Percentiles rank a stretch among this genome's conserved stretches.
Evolutionary conservation across 495 filamentous ascomycete genomes (phyloP).

Genomic region (Parathielavia hyrcaniae): DNA sequence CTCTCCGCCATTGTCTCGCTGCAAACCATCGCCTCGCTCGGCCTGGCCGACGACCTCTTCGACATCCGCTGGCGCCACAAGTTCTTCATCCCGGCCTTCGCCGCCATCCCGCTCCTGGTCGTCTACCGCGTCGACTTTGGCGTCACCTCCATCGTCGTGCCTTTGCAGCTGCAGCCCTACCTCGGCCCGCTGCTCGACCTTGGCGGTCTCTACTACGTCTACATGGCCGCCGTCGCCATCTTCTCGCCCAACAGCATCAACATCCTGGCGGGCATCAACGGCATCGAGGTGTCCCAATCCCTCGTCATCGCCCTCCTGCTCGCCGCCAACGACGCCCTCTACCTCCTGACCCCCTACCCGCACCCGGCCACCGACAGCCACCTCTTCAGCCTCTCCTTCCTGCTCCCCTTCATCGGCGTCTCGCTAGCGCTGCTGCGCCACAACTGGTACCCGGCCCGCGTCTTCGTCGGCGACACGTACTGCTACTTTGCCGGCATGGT

Average conservation of each 20-base stretch:
- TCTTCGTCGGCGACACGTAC: conserved; percentile 97
- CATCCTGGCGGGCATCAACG: conserved; percentile 95
- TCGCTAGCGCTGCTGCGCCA: conserved; percentile 79
- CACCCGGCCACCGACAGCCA: conserved; percentile 96
- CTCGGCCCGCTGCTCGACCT: conserved; percentile 77
- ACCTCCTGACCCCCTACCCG: conserved; percentile 70
- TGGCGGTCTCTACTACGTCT: conserved; percentile 85
- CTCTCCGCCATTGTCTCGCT: conserved; percentile 89
- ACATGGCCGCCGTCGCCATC: conserved; percentile 92
- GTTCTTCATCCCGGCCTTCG: conserved; percentile 91
- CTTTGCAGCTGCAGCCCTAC: conserved; percentile 73
- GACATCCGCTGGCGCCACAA: conserved; percentile 99
- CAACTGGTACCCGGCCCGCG: conserved; percentile 93
- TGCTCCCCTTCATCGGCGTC: conserved; percentile 90
- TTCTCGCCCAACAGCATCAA: conserved; percentile 99
- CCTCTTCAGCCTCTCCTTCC: conserved; percentile 88
- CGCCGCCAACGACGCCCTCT: conserved; percentile 73
- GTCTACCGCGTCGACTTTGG: conserved; percentile 98
- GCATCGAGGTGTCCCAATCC: conserved; percentile 92
- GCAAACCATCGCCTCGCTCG: conserved; percentile 81
- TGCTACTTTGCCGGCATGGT: conserved; percentile 99
- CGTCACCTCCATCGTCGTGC: conserved; percentile 89
- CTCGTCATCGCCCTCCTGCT: conserved; percentile 82
- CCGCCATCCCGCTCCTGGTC: conserved; percentile 86
- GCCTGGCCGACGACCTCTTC: conserved; percentile 92